Evolutionary conservation across 108 stramenopile genomes (phyloP).

Genomic region (Skeletonema costatum): DNA sequence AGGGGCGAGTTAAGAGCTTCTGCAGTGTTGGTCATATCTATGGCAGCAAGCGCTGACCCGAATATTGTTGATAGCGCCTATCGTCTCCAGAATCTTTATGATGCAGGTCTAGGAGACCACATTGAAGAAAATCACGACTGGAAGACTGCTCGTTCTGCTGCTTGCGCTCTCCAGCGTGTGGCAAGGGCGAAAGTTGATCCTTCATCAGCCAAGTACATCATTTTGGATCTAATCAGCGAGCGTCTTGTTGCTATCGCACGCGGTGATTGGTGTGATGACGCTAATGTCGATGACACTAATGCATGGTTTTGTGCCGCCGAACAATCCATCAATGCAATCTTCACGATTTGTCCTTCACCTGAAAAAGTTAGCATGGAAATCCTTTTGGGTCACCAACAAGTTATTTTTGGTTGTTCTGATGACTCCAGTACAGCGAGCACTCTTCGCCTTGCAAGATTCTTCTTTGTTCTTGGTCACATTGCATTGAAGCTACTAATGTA

Average conservation of each 20-base stretch:
- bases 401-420: constrained; percentile 32
- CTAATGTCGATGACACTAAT: constrained; percentile 62
- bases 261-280: constrained; percentile 88
- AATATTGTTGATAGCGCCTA: constrained; percentile 85
- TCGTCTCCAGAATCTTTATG: constrained; percentile 76
- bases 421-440: constrained; percentile 49
- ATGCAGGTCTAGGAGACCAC: constrained; percentile 82
- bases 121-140: constrained; percentile 80
- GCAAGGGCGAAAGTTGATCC: constrained; percentile 64
- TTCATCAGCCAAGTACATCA: constrained; percentile 73
- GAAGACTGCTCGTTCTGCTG: constrained; percentile 78
- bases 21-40: constrained; percentile 84
- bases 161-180: constrained; percentile 77
- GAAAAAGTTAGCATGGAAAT: constrained; percentile 77
- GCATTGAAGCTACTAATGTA: constrained; percentile 93
- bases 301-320: constrained; percentile 92
- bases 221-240: constrained; percentile 79
- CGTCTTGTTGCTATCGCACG: constrained; percentile 73
- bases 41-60: constrained; percentile 90
- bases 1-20: constrained; percentile 64
- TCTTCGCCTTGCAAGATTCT: constrained; percentile 87
- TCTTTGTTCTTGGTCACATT: constrained; percentile 95
- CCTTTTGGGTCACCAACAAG: constrained; percentile 69
- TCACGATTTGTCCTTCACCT: constrained; percentile 76
- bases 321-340: constrained; percentile 82